Conservation (phyloP, 202 grass and related monocot species). For the Eragrostis tef region DNA sequence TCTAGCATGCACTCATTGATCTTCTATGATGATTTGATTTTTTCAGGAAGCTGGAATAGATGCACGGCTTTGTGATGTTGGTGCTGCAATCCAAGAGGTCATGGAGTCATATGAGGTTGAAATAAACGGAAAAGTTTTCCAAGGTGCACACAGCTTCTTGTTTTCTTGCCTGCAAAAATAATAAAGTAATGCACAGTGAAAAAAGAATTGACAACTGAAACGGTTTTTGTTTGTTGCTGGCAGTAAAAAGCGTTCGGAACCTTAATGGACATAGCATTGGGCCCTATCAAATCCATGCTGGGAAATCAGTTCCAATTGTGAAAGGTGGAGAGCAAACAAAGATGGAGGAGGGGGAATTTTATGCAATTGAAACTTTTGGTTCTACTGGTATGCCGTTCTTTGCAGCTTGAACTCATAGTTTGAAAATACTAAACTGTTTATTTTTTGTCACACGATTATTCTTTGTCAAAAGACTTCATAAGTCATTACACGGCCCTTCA, state of each 20-base stretch:
- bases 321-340: conserved; percentile 97
- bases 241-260: conserved; percentile 90
- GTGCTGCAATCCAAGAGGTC: conserved; percentile 97
- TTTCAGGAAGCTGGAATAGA: conserved; percentile 95
- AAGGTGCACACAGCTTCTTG: conserved; percentile 58
- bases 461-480: background rate
- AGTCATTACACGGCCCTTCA: background rate
- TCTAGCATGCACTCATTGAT: background rate
- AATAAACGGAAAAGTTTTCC: conserved; percentile 95
- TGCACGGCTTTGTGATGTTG: conserved; percentile 91
- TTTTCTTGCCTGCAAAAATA: background rate
- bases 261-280: conserved; percentile 97
- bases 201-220: background rate
- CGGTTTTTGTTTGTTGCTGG: conserved; percentile 16
- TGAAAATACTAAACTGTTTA: background rate
- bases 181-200: background rate
- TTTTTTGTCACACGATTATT: background rate
- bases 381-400: conserved; percentile 64
- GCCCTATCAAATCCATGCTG: conserved; percentile 94
- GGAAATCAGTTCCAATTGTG: conserved; percentile 88
- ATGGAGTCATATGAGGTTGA: conserved; percentile 99
- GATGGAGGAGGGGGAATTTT: conserved; percentile 98
- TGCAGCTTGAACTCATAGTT: conserved; percentile 9
- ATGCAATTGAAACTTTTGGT: conserved; percentile 95
- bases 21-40: background rate